Conservation (phyloP, 108 stramenopile species). For the Cyclotella cryptica region DNA sequence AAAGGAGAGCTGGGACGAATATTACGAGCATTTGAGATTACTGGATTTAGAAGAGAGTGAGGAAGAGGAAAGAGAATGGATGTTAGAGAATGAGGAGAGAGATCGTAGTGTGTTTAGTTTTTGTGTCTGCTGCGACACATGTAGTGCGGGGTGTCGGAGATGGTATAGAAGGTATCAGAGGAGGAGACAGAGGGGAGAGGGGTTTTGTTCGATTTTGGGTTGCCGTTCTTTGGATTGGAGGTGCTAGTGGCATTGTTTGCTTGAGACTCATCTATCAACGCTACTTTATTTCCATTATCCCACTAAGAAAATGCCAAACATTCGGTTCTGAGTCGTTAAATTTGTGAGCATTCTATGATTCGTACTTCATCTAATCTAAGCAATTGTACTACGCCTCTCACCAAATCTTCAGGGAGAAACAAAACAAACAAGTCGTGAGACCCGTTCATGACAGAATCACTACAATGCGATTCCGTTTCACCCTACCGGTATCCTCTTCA, state of each 20-base stretch:
- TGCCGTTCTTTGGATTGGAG: constrained; percentile 10
- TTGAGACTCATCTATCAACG: no score
- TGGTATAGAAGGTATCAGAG: constrained; percentile 19
- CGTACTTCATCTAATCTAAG: no score
- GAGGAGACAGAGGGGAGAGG: constrained; percentile 18
- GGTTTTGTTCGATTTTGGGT: constrained; percentile 17
- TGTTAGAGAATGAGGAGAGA: constrained; percentile 27
- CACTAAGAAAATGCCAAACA: no score
- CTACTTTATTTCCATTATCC: no score
- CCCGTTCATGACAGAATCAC: no score
- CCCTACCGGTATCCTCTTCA: no score
- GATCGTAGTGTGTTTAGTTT: constrained; percentile 2
- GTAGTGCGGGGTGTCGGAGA: background rate
- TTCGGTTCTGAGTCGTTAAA: no score
- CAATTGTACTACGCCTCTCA: no score
- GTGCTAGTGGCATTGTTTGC: background rate
- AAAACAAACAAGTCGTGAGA: no score
- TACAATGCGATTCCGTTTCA: no score
- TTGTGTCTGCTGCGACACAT: background rate
- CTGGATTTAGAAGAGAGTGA: constrained; percentile 43
- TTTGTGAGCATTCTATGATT: no score
- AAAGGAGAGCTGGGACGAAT: constrained; percentile 47
- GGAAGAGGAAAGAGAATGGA: constrained; percentile 37
- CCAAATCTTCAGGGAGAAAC: no score
- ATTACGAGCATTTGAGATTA: constrained; percentile 58